Base-by-base conservation (phyloP, 768 basidiomycete species). In the Boletus rex-veris region DNA sequence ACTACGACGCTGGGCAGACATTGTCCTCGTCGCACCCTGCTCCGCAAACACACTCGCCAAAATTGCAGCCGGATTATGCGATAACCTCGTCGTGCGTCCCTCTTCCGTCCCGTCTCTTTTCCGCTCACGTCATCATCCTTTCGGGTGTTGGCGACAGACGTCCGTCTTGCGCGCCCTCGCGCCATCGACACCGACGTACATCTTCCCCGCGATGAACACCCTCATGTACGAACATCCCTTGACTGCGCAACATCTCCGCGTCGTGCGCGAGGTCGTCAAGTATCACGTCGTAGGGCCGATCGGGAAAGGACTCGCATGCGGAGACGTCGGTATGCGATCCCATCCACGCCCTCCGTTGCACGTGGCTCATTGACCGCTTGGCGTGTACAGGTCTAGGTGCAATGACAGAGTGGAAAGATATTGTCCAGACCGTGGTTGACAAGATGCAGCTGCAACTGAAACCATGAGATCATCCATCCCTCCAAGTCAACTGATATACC, bases 141-240 rank as follows among this genome's bases (percentile, higher is more conserved):
- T 28, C 26, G 26, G 12, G 10, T 14, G 33, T 35, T 35, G 33
- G 33, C 33, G 33, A 14, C 58, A 88, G 86, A 87, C 84, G 11
- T 88, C 92, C 14, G 78, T 97, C 4, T 80, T 97, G 55, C 84
- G 92, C 19, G 95, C 92, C 0, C 75, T 96, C 0, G 77, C 89
- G 3, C 90, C 94, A 0, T 77, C 81, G 7, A 97, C 92, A 0
- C 89, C 90, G 7, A 93, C 92, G 7, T 92, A 88, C 64, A 71
- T 98, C 36, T 98, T 95, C 65, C 96, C 96, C 2, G 97, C 96
- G 0, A 99, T 98, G 96, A 99, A 99, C 70, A 98, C 97, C 4
- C 76, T 92, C 59, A 99, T 99, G 96, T 98, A 91, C 65, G 84
- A 90, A 54, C 95, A 98, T 66, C 93, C 93, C 18, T 77, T 98